A percentile compares a stretch with the other conserved stretches of the same genome.
Conservation (phyloP, 2,329 filamentous ascomycete genomes). For the Nigrospora oryzae region DNA sequence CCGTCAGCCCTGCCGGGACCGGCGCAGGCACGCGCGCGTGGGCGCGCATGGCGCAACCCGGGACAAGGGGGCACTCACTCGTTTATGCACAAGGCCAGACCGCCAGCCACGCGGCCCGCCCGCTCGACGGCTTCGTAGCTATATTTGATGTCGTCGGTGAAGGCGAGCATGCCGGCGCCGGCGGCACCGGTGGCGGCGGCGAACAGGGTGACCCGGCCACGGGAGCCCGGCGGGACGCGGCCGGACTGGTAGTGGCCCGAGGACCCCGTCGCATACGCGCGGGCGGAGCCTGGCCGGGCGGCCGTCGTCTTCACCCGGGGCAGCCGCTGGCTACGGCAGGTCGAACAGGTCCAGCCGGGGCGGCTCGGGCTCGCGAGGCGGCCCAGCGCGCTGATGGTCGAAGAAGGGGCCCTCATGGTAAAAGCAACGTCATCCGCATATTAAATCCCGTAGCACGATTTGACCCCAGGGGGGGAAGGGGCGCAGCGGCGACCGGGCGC, state of each 20-base stretch:
- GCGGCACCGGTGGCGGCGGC: constrained; percentile 43
- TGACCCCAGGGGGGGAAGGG: not conserved
- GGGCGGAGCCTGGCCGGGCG: constrained; percentile 3
- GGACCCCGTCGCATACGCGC: constrained; percentile 13
- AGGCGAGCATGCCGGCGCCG: constrained; percentile 40
- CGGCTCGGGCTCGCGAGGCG: constrained; percentile 28
- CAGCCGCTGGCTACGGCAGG: constrained; percentile 31
- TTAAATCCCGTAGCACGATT: not conserved
- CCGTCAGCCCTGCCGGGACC: constrained; percentile 3
- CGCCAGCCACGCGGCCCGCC: constrained; percentile 67
- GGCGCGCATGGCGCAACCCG: not conserved
- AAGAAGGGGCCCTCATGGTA: constrained; percentile 30
- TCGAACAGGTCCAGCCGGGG: constrained; percentile 36
- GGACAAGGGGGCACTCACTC: constrained; percentile 50
- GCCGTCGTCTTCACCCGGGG: constrained; percentile 19
- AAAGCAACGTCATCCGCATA: not conserved
- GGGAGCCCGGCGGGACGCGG: constrained; percentile 4
- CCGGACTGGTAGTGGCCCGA: constrained; percentile 8
- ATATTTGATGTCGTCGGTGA: constrained; percentile 65
- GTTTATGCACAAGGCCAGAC: constrained; percentile 75
- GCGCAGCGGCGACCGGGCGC: too few relatives aligned
- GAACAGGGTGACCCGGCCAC: constrained; percentile 25
- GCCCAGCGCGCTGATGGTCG: constrained; percentile 22
- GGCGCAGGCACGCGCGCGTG: too few relatives aligned
- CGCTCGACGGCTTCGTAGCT: constrained; percentile 68